phyloP scores from a whole-genome alignment of 73 alveolate species.

The Paramecium biaurelia region DNA sequence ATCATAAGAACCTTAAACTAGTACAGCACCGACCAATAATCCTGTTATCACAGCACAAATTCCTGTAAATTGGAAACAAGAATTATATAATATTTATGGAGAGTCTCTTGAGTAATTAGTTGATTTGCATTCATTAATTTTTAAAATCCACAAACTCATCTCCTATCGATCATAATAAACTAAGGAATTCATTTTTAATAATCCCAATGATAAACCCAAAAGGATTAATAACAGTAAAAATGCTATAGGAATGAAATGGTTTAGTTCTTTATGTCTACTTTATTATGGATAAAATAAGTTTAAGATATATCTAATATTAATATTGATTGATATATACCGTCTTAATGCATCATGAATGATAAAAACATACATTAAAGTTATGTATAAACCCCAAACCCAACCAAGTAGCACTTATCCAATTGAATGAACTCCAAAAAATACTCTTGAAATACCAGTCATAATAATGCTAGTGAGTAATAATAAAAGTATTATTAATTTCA shows the following conservation, averaged over 20 bases:
- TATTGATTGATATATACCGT: neutral
- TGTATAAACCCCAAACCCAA: constrained; percentile 36
- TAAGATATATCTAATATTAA: neutral
- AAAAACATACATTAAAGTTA: neutral
- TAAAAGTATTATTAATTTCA: neutral
- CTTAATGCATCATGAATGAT: neutral
- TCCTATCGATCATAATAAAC: neutral
- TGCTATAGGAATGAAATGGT: neutral
- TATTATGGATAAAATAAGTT: neutral
- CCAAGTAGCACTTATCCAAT: constrained; percentile 50
- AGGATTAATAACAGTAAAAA: neutral
- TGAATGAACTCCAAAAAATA: constrained; percentile 53
- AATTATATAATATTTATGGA: neutral
- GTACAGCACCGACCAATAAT: neutral
- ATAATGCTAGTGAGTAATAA: neutral
- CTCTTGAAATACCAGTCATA: constrained; percentile 57
- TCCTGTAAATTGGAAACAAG: neutral
- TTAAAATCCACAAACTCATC: neutral
- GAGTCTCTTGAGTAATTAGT: neutral
- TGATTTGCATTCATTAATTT: neutral
- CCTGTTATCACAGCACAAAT: neutral
- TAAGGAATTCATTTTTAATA: neutral
- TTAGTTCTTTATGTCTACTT: neutral
- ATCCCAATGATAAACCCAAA: neutral
- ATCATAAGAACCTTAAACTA: neutral